phyloP scores from a whole-genome alignment of 768 basidiomycete genomes.

The Serendipita sp. region DNA sequence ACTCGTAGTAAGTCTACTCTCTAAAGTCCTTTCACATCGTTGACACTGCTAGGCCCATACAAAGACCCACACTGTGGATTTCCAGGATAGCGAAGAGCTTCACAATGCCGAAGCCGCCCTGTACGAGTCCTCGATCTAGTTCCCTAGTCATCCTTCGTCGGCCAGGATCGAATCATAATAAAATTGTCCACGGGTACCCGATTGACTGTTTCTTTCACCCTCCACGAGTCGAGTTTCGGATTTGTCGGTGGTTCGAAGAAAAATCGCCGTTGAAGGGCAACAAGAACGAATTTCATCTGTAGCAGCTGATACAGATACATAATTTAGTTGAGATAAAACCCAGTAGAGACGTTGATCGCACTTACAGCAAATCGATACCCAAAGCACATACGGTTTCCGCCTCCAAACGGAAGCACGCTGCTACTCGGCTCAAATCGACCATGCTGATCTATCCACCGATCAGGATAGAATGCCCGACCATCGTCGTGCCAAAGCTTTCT shows the following conservation, averaged over 20 bases:
- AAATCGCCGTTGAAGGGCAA: background rate
- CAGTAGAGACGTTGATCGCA: background rate
- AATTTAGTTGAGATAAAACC: background rate
- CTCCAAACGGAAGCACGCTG: background rate
- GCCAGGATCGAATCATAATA: background rate
- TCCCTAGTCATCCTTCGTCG: background rate
- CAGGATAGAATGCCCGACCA: background rate
- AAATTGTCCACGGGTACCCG: background rate
- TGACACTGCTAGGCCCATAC: constrained; percentile 16
- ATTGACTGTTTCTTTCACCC: constrained; percentile 1
- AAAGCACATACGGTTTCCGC: background rate
- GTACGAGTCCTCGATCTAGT: constrained; percentile 33
- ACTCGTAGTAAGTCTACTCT: constrained; percentile 41
- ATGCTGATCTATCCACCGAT: background rate
- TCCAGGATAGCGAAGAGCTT: constrained; percentile 25
- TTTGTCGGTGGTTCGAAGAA: background rate
- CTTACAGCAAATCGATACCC: background rate
- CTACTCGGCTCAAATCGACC: background rate
- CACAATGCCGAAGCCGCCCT: constrained; percentile 43
- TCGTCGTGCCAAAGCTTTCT: background rate
- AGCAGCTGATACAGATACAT: background rate
- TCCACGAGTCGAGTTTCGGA: background rate
- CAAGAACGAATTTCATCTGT: background rate
- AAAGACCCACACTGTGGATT: constrained; percentile 15
- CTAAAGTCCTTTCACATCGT: constrained; percentile 8